These are phyloP conservation scores for Odonthalia washingtoniensis DNA, from an alignment of 31 red algal genomes.

Conservation along the genomic window DNA sequence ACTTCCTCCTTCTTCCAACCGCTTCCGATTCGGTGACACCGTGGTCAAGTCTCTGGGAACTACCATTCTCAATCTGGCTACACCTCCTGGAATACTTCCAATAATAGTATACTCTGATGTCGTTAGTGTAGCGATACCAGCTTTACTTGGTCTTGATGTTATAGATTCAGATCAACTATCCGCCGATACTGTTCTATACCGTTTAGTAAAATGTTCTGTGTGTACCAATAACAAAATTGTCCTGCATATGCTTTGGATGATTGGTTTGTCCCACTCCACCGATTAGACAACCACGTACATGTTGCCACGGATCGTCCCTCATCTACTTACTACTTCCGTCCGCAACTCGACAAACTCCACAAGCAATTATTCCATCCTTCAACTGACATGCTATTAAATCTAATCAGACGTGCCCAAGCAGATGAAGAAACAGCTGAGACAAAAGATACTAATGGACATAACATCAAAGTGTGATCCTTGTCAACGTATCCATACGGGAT, in stretches of 20 bases:
- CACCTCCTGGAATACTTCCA: no score
- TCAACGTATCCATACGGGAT: slow-evolving; percentile 12
- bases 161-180: slow-evolving; percentile 38
- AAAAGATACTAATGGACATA: background rate
- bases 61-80: no score
- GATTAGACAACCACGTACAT: no score
- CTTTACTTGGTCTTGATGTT: slow-evolving; percentile 41
- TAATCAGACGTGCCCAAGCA: background rate
- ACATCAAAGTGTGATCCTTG: slow-evolving; percentile 18
- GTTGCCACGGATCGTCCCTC: background rate
- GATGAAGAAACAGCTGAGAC: slow-evolving; percentile 10
- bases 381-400: slow-evolving; percentile 24
- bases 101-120: slow-evolving; percentile 46
- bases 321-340: background rate
- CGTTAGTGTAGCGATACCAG: slow-evolving; percentile 46
- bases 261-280: no score
- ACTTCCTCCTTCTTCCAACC: no score
- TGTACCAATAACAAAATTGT: no score
- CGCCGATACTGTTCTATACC: slow-evolving; percentile 48
- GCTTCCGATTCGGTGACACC: no score
- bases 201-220: no score
- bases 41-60: no score
- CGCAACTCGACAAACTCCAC: slow-evolving; percentile 1
- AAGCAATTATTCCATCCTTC: slow-evolving; percentile 21
- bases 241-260: background rate